Evolutionary conservation across 306 rosid genomes (phyloP).

Genomic region (Trifolium fragiferum): DNA sequence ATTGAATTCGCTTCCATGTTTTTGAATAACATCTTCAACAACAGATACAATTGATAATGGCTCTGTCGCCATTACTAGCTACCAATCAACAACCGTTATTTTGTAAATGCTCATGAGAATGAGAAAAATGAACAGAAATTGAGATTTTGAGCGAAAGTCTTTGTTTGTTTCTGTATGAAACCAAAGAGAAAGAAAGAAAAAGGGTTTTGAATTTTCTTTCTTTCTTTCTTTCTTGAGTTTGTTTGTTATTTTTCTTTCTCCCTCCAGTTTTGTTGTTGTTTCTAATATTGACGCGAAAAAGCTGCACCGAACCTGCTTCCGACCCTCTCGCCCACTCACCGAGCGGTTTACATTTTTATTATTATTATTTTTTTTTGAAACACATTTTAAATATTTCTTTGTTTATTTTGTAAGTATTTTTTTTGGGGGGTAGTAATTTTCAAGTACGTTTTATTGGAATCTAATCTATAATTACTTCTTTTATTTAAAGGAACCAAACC

Average conservation of each 20-base stretch:
- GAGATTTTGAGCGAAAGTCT: constrained; percentile 40
- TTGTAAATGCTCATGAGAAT: constrained; percentile 12
- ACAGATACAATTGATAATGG: constrained; percentile 71
- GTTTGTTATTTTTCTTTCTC: constrained; percentile 30
- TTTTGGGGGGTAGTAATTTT: too few relatives aligned
- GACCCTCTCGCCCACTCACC: constrained; percentile 71
- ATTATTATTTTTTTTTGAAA: too few relatives aligned
- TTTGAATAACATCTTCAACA: constrained; percentile 77
- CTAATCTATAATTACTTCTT: too few relatives aligned
- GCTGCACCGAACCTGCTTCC: constrained; percentile 77
- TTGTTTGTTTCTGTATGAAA: constrained; percentile 16
- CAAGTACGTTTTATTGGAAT: too few relatives aligned
- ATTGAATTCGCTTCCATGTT: constrained; percentile 50
- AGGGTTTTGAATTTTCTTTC: neutral
- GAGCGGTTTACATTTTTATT: constrained; percentile 59
- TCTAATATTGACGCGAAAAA: constrained; percentile 58
- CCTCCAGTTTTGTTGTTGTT: constrained; percentile 34
- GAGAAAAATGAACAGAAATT: constrained; percentile 40
- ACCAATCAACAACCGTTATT: neutral
- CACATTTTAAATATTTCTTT: too few relatives aligned
- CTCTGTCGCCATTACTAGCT: constrained; percentile 60
- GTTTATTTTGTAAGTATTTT: too few relatives aligned
- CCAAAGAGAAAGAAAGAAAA: neutral
- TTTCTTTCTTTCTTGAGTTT: constrained; percentile 28
- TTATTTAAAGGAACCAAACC: too few relatives aligned